Percentiles rank a stretch among this genome's conserved stretches.
Evolutionary conservation across 129 eudicot species (phyloP).

Genomic region (Dittrichia graveolens): DNA sequence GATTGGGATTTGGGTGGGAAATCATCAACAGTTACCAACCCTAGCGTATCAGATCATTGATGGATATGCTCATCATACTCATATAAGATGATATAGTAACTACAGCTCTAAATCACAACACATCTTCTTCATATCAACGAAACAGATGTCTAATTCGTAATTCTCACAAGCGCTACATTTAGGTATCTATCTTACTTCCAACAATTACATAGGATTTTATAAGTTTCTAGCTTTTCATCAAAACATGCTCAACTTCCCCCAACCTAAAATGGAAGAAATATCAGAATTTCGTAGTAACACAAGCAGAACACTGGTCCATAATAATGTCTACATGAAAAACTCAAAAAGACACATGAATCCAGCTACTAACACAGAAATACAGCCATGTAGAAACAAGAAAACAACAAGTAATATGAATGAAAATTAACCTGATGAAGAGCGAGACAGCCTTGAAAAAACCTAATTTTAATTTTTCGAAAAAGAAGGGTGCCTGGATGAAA

Average conservation of each 20-base stretch:
- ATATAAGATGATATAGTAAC: too few relatives aligned
- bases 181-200: not conserved
- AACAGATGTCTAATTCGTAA: not conserved
- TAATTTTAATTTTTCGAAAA: too few relatives aligned
- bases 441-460: too few relatives aligned
- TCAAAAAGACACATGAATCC: too few relatives aligned
- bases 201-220: not conserved
- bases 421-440: too few relatives aligned
- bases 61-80: not conserved
- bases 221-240: not conserved
- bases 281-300: not conserved
- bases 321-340: too few relatives aligned
- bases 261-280: not conserved
- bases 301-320: conserved; percentile 5
- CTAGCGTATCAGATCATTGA: not conserved
- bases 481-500: too few relatives aligned
- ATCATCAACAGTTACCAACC: too few relatives aligned
- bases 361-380: too few relatives aligned
- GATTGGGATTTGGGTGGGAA: too few relatives aligned
- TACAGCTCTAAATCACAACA: not conserved
- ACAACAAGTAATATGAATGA: too few relatives aligned
- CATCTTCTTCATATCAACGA: not conserved
- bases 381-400: not conserved
- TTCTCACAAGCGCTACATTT: not conserved
- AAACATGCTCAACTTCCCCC: too few relatives aligned